Conservation (phyloP, 1,284 basidiomycete genomes). For the Trichosporon asahii region DNA sequence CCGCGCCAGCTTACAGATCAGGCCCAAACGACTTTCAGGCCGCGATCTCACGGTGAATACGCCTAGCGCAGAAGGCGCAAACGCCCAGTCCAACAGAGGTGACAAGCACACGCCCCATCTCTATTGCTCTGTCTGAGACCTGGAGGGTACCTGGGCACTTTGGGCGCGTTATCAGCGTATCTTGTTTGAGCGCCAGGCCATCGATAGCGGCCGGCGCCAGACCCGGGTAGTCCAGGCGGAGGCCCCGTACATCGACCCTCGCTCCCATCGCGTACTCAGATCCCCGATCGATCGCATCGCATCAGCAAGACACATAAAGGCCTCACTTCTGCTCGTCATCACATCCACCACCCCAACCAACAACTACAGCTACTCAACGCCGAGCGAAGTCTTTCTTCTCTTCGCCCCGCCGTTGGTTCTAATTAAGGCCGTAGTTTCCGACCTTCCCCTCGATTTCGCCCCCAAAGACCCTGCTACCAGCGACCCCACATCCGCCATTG, state of each 20-base stretch:
- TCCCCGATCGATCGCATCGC: background rate
- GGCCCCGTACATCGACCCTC: background rate
- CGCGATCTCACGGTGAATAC: background rate
- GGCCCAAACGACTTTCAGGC: background rate
- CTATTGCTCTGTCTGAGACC: background rate
- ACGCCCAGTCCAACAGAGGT: background rate
- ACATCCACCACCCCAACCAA: background rate
- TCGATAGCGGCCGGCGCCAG: background rate
- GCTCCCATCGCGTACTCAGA: background rate
- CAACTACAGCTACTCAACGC: background rate
- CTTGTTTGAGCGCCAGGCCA: background rate
- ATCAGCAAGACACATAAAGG: background rate
- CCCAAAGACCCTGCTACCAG: background rate
- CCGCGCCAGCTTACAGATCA: background rate
- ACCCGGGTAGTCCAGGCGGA: background rate
- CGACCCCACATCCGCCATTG: background rate
- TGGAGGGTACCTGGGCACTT: background rate
- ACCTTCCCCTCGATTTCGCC: background rate
- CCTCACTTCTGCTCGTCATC: background rate
- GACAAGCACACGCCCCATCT: slow-evolving; percentile 3
- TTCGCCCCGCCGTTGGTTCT: background rate
- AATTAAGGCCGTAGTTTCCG: background rate
- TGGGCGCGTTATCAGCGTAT: slow-evolving; percentile 5
- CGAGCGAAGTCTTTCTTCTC: background rate
- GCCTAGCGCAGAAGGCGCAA: background rate